Percentiles rank a stretch among this genome's conserved stretches.
Evolutionary conservation across 495 filamentous ascomycete genomes (phyloP).

Genomic region (Penicillium odoratum): DNA sequence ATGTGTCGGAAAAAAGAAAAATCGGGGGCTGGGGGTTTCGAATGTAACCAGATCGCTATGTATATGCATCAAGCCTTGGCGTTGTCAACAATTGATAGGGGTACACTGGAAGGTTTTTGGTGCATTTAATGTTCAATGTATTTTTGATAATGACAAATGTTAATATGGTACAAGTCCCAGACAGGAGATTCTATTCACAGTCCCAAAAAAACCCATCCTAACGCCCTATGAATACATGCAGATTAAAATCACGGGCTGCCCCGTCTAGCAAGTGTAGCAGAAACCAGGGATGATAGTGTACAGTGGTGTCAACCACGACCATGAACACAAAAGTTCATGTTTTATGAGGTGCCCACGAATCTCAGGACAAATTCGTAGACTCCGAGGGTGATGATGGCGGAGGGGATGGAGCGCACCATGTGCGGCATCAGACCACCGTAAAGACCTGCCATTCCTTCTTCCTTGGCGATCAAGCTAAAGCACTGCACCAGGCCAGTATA

Average conservation of each 20-base stretch:
- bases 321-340: neutral
- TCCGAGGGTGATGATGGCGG: constrained; percentile 88
- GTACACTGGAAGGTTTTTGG: too few relatives aligned
- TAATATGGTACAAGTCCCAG: constrained; percentile 23
- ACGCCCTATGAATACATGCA: constrained; percentile 25
- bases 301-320: constrained; percentile 5
- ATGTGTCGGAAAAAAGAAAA: too few relatives aligned
- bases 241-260: constrained; percentile 16
- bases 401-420: constrained; percentile 82
- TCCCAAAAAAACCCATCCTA: constrained; percentile 11
- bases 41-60: too few relatives aligned
- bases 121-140: neutral
- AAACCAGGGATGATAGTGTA: constrained; percentile 18
- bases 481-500: constrained; percentile 83
- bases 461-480: constrained; percentile 76
- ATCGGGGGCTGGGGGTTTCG: too few relatives aligned
- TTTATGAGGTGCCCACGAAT: constrained; percentile 32
- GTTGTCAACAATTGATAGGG: too few relatives aligned
- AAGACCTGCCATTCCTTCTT: constrained; percentile 77
- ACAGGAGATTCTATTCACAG: constrained; percentile 27
- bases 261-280: constrained; percentile 8
- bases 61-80: too few relatives aligned
- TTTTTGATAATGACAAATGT: constrained; percentile 11
- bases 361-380: constrained; percentile 84
- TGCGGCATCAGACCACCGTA: constrained; percentile 89